phyloP scores from a whole-genome alignment of 1,284 basidiomycete species.

The Fistulinella cinereoalba region DNA sequence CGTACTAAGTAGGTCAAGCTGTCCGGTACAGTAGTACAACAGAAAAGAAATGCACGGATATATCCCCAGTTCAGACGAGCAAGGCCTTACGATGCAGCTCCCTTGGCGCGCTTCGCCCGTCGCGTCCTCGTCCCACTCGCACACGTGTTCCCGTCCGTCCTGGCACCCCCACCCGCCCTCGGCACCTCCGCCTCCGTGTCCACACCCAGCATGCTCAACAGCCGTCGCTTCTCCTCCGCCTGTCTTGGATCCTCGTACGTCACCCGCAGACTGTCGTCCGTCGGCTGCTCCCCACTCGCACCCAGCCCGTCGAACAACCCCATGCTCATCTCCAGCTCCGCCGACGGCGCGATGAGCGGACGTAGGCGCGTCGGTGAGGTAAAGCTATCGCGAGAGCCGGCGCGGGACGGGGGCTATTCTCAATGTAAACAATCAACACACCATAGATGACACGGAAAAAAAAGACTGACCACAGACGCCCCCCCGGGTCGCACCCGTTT shows the following conservation, averaged over 20 bases:
- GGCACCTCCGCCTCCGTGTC: neutral
- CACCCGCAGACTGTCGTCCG: conserved; percentile 51
- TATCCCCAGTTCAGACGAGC: neutral
- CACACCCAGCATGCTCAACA: conserved; percentile 38
- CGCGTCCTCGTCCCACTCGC: conserved; percentile 3
- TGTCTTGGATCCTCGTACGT: conserved; percentile 68
- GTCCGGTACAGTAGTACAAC: no score
- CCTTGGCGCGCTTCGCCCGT: conserved; percentile 16
- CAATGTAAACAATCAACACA: neutral
- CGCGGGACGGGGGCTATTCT: conserved; percentile 36
- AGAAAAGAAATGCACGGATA: no score
- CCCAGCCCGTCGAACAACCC: conserved; percentile 29
- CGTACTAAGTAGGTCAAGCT: no score
- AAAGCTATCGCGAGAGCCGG: conserved; percentile 33
- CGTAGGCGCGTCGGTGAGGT: conserved; percentile 13
- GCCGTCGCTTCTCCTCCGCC: conserved; percentile 50
- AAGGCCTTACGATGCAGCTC: conserved; percentile 10
- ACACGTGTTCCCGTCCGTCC: neutral
- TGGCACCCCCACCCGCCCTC: neutral
- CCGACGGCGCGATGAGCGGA: neutral
- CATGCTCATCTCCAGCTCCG: conserved; percentile 12
- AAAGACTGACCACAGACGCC: conserved; percentile 42
- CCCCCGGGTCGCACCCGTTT: conserved; percentile 44
- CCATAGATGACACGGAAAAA: neutral
- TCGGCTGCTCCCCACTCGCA: conserved; percentile 6